phyloP scores from a whole-genome alignment of 768 basidiomycete species.

The Russula lepida region DNA sequence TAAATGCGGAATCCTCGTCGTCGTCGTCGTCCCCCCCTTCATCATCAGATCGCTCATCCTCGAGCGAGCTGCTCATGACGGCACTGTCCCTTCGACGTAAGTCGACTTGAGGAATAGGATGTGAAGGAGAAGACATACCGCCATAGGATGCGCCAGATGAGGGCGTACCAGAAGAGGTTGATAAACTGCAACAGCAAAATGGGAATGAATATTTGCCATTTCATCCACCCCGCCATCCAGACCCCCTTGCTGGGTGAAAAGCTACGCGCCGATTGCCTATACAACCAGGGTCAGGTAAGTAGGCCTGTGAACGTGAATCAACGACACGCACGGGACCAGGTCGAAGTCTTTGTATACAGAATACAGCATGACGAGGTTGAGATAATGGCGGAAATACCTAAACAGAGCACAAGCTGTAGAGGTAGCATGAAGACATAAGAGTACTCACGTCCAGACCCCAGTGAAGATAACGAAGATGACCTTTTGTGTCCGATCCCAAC shows the following conservation, averaged over 20 bases:
- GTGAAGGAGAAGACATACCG: slow-evolving; percentile 40
- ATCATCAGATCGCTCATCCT: slow-evolving; percentile 78
- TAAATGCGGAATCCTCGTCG: neutral
- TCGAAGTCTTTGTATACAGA: slow-evolving; percentile 79
- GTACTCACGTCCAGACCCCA: slow-evolving; percentile 69
- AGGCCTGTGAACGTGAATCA: neutral
- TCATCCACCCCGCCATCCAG: slow-evolving; percentile 73
- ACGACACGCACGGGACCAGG: slow-evolving; percentile 57
- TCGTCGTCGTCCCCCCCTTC: slow-evolving; percentile 34
- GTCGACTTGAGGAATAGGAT: neutral
- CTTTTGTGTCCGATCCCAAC: slow-evolving; percentile 53
- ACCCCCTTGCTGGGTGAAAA: slow-evolving; percentile 57
- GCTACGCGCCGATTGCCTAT: slow-evolving; percentile 44
- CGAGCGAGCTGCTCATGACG: slow-evolving; percentile 36
- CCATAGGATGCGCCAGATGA: slow-evolving; percentile 69
- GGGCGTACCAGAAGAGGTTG: slow-evolving; percentile 90
- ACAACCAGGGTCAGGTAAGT: neutral
- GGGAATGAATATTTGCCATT: slow-evolving; percentile 69
- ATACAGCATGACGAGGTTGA: slow-evolving; percentile 80
- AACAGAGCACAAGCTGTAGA: neutral
- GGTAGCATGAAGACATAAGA: neutral
- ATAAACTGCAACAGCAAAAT: slow-evolving; percentile 69
- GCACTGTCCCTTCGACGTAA: slow-evolving; percentile 35
- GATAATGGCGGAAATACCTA: slow-evolving; percentile 91
- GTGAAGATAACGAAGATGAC: slow-evolving; percentile 59